These are phyloP conservation scores for Coemansia sp. DNA, from an alignment of 192 early-diverging fungal genomes.

Conservation along the genomic window DNA sequence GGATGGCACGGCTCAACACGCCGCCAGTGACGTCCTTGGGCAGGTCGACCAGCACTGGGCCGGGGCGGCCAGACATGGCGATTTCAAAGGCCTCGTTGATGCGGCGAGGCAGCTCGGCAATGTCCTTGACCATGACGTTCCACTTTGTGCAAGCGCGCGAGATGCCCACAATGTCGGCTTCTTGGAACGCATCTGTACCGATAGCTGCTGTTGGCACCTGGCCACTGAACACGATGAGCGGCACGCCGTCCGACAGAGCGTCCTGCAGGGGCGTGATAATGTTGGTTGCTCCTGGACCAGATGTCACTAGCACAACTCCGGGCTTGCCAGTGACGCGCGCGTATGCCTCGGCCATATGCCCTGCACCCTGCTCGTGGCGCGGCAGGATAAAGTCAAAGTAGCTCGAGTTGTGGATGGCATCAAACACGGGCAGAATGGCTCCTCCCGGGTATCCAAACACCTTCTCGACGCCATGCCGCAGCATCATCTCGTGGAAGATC, in stretches of 20 bases:
- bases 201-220: constrained; percentile 91
- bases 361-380: constrained; percentile 97
- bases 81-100: constrained; percentile 99
- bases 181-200: constrained; percentile 97
- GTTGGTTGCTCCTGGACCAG: constrained; percentile 97
- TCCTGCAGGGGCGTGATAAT: constrained; percentile 97
- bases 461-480: constrained; percentile 87
- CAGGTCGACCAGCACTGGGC: constrained; percentile 95
- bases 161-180: constrained; percentile 96
- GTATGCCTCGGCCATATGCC: constrained; percentile 98
- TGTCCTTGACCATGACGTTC: constrained; percentile 98
- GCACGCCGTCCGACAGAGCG: constrained; percentile 90
- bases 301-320: constrained; percentile 75
- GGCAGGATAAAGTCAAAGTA: constrained; percentile 98
- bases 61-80: constrained; percentile 91
- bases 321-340: constrained; percentile 78
- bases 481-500: constrained; percentile 99
- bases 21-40: constrained; percentile 98
- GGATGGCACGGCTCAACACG: constrained; percentile 81
- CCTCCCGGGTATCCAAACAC: constrained; percentile 99
- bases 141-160: constrained; percentile 97
- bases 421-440: constrained; percentile 97
- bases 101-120: constrained; percentile 92
- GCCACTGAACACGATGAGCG: constrained; percentile 93
- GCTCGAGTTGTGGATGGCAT: constrained; percentile 93